Conservation (phyloP, 2,329 filamentous ascomycete species). For the Colletotrichum siamense region DNA sequence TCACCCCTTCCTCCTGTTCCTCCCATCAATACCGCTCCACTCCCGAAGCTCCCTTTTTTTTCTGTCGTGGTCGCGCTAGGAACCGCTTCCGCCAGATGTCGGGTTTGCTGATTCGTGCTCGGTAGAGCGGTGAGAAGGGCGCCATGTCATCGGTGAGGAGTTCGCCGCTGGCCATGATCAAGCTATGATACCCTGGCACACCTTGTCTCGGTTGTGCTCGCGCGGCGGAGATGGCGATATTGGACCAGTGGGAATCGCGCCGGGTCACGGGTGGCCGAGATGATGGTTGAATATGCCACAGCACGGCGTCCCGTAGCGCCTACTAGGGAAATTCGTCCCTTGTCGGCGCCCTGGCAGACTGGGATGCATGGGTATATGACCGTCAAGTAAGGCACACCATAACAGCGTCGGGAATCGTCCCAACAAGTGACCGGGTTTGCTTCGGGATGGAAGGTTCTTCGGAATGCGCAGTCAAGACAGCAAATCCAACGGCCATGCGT, state of each 20-base stretch:
- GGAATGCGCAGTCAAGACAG: background rate
- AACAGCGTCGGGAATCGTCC: constrained; percentile 12
- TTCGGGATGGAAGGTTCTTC: constrained; percentile 2
- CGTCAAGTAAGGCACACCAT: background rate
- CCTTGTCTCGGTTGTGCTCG: background rate
- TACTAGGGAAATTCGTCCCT: constrained; percentile 3
- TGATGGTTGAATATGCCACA: background rate
- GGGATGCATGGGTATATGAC: constrained; percentile 11
- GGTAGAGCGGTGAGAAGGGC: constrained; percentile 10
- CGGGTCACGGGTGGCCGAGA: background rate
- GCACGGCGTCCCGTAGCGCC: background rate
- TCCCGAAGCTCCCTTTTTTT: background rate
- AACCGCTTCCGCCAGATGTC: background rate
- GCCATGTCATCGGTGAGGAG: constrained; percentile 4
- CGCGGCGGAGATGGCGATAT: background rate
- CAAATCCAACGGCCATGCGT: background rate
- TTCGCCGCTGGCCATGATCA: background rate
- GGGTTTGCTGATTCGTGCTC: background rate
- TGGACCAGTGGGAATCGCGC: background rate
- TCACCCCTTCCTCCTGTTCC: background rate
- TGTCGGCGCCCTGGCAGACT: constrained; percentile 7
- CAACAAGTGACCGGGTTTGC: constrained; percentile 13
- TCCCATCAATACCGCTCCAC: background rate
- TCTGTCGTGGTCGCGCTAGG: background rate
- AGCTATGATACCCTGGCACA: background rate